phyloP scores from a whole-genome alignment of 352 stramenopile genomes.

The Blastocystis sp. region DNA sequence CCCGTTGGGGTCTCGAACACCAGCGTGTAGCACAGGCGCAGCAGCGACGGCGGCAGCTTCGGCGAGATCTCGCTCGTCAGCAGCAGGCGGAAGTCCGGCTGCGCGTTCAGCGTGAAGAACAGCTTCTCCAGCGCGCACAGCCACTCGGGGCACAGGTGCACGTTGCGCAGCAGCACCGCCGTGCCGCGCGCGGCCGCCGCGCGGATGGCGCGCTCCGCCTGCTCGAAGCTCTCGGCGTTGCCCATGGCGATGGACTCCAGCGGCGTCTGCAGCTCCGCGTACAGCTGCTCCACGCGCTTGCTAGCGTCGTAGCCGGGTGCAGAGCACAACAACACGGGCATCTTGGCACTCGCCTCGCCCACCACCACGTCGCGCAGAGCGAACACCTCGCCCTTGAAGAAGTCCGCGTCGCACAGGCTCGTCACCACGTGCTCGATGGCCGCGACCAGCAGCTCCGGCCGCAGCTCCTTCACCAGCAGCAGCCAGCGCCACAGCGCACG shows the following conservation, averaged over 20 bases:
- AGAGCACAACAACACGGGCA: conserved; percentile 92
- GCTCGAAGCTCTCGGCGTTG: conserved; percentile 88
- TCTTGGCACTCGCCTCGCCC: conserved; percentile 82
- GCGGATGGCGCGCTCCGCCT: conserved; percentile 88
- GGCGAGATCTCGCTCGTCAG: conserved; percentile 95
- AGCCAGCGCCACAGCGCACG: conserved; percentile 73
- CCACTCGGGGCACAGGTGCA: conserved; percentile 96
- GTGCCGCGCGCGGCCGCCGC: conserved; percentile 89
- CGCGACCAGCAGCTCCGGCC: conserved; percentile 49
- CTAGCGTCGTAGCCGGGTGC: conserved; percentile 95
- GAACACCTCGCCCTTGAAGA: conserved; percentile 61
- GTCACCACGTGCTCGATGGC: conserved; percentile 57
- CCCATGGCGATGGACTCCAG: conserved; percentile 96
- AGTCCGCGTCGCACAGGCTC: conserved; percentile 31
- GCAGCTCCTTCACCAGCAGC: conserved; percentile 68
- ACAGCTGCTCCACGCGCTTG: conserved; percentile 89
- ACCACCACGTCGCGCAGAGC: conserved; percentile 80
- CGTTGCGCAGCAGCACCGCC: conserved; percentile 98
- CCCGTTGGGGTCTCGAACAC: conserved; percentile 94
- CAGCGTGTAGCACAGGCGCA: conserved; percentile 92
- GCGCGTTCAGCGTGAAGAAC: conserved; percentile 80
- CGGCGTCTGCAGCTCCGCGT: conserved; percentile 82
- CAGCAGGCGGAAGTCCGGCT: conserved; percentile 82
- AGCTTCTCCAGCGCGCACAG: conserved; percentile 93
- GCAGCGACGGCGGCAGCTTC: conserved; percentile 88